Base-by-base conservation (phyloP, 495 filamentous ascomycete species). In the Xylaria bambusicola region DNA sequence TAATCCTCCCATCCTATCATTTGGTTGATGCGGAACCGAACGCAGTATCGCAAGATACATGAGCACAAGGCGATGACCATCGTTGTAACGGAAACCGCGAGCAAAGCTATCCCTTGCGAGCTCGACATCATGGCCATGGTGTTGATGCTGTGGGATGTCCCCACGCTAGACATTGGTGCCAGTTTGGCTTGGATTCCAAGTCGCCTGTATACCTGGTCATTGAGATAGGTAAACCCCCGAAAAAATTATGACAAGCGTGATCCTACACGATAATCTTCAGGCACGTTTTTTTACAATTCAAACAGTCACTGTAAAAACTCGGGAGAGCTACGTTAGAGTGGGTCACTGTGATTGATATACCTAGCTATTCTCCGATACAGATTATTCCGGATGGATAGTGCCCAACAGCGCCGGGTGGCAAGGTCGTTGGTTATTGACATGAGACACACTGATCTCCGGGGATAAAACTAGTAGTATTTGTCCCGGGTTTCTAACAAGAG, bases 81-180 rank as follows among this genome's bases (percentile, higher is more conserved):
- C 18, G 71, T 74, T 56, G 65, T 67, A 17, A 74, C 56, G 13
- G 73, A 75, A 44, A 75, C 58, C 50, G 73, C 71, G 20, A 75
- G 68, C 63, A 75, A 67, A 63, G 69, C 73, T 54, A 71, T 66
- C 58, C 73, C 71, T 67, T 64, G 63, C 27, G 69, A 68, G 53
- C 63, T 62, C 58, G 70, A 56, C 24, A 44, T 23, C 24, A 7
- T 29, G 21, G n/a, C 3, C 9, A 12, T 26, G 3, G 26, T 4
- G 26, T 42, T 23, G 13, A 44, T 44, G 55, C 56, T 52, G 58
- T 53, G n/a, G 21, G 62, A 54, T n/a, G 24, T 17, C 24, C 27
- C 41, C 26, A 56, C 24, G 53, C 40, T 38, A 38, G 54, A 57
- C 8, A 21, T 35, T n/a, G 26, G 26, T 44, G 24, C 15, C n/a